Evolutionary conservation across 345 rosid species (phyloP).

Genomic region (Rubroshorea leprosula): DNA sequence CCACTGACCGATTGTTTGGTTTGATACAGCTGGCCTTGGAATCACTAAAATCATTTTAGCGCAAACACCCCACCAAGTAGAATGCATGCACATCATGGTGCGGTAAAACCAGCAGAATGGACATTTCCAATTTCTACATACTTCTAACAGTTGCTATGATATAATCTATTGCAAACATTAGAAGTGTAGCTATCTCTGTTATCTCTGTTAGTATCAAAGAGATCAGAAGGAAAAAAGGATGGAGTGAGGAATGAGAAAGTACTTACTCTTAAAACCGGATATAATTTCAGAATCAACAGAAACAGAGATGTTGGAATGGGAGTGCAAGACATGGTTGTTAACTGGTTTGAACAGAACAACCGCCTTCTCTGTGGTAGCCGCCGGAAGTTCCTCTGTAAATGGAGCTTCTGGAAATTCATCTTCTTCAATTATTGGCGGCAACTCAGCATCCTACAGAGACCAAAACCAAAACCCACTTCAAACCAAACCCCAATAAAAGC

Average conservation of each 20-base stretch:
- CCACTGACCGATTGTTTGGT: too few relatives aligned
- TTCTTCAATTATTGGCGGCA: slow-evolving; percentile 61
- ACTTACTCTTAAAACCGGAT: slow-evolving; percentile 51
- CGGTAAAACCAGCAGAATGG: too few relatives aligned
- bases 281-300: slow-evolving; percentile 36
- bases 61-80: too few relatives aligned
- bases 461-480: neutral
- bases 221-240: neutral
- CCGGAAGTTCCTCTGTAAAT: slow-evolving; percentile 10
- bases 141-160: too few relatives aligned
- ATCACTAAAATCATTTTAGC: too few relatives aligned
- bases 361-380: slow-evolving; percentile 54
- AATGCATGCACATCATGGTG: too few relatives aligned
- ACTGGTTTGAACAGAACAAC: slow-evolving; percentile 54
- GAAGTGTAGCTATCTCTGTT: too few relatives aligned
- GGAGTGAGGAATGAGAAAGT: neutral
- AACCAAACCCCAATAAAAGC: too few relatives aligned
- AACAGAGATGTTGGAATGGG: slow-evolving; percentile 24
- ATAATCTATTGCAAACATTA: too few relatives aligned
- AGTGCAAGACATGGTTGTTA: slow-evolving; percentile 7
- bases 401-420: slow-evolving; percentile 23
- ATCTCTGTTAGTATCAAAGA: too few relatives aligned
- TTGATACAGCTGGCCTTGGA: too few relatives aligned
- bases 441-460: slow-evolving; percentile 35
- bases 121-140: too few relatives aligned